Evolutionary conservation across 257 asterid genomes (phyloP).

Genomic region (Solanum sitiens): DNA sequence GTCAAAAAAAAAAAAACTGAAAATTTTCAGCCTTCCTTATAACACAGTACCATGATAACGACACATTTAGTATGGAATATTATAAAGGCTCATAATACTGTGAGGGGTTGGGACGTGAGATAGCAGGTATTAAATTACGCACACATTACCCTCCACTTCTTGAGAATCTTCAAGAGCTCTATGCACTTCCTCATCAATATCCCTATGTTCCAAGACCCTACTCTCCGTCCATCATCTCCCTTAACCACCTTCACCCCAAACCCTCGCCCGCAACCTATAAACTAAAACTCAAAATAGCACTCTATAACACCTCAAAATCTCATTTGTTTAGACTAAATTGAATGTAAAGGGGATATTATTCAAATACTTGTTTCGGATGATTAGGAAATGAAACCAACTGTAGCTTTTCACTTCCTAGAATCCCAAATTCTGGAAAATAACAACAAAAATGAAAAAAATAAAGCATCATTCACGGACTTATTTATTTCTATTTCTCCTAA

Average conservation of each 20-base stretch:
- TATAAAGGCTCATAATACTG: neutral
- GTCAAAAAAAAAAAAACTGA: neutral
- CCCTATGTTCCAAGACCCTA: neutral
- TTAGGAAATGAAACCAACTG: neutral
- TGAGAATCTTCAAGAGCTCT: neutral
- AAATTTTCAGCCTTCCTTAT: neutral
- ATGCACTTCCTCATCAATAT: neutral
- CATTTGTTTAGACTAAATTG: neutral
- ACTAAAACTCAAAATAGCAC: neutral
- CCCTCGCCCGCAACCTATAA: neutral
- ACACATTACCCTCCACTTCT: neutral
- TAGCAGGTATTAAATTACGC: neutral
- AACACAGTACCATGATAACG: neutral
- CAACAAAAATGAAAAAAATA: neutral
- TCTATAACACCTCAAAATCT: neutral
- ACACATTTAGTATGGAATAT: neutral
- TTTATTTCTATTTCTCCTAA: neutral
- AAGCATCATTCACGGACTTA: neutral
- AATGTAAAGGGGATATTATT: neutral
- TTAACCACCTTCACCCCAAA: neutral
- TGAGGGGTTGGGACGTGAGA: neutral
- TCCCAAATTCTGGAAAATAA: neutral
- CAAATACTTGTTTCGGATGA: neutral
- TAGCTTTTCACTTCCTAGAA: neutral
- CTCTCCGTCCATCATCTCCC: neutral